These are phyloP conservation scores for Handroanthus guayacan DNA, from an alignment of 257 asterid species.

Conservation along the genomic window DNA sequence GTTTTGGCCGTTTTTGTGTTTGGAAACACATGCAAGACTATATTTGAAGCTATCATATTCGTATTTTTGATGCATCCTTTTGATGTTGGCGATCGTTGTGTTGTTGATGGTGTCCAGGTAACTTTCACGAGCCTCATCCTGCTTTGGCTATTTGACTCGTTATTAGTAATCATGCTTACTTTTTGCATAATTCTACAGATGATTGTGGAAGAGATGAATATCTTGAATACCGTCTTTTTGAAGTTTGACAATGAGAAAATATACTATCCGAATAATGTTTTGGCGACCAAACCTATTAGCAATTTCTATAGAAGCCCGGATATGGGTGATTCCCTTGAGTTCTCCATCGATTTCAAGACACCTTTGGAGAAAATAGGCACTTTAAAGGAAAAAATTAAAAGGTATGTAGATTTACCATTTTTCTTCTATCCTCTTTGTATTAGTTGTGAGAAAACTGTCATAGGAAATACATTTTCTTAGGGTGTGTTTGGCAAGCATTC, in stretches of 20 bases:
- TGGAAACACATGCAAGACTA: conserved; percentile 92
- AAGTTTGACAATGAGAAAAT: conserved; percentile 67
- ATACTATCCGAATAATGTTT: conserved; percentile 80
- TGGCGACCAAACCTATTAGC: conserved; percentile 85
- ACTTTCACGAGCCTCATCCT: conserved; percentile 1
- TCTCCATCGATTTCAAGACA: conserved; percentile 79
- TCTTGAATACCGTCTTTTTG: conserved; percentile 74
- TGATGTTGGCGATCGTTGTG: conserved; percentile 93
- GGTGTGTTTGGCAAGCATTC: no score
- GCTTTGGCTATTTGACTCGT: conserved; percentile 3
- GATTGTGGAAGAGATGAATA: conserved; percentile 93
- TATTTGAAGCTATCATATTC: conserved; percentile 80
- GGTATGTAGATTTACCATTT: conserved; percentile 45
- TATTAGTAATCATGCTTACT: neutral
- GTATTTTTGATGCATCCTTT: conserved; percentile 92
- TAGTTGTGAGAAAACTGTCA: no score
- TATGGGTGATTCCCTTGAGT: conserved; percentile 80
- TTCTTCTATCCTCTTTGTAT: no score
- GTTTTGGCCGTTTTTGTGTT: conserved; percentile 80
- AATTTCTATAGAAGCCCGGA: conserved; percentile 92
- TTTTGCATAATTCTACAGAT: conserved; percentile 50
- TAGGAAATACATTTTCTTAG: no score
- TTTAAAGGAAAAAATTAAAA: conserved; percentile 67
- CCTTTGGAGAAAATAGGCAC: conserved; percentile 75
- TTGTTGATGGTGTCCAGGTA: conserved; percentile 85